Conservation (phyloP, 2,329 filamentous ascomycete species). For the Diplodia intermedia region DNA sequence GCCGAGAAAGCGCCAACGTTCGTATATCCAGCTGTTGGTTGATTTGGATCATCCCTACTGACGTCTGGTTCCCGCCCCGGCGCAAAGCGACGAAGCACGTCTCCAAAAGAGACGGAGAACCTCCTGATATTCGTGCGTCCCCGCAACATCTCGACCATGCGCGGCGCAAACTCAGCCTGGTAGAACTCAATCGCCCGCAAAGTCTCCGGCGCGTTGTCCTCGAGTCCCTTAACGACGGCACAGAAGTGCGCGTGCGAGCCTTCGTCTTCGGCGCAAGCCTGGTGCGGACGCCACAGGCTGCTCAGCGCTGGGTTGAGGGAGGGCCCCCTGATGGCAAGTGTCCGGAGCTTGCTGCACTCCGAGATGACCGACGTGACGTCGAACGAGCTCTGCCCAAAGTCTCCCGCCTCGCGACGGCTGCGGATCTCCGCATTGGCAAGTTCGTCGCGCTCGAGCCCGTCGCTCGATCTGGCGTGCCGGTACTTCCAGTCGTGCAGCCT, state of each 20-base stretch:
- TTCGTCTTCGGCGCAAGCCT: constrained; percentile 10
- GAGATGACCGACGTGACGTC: constrained; percentile 17
- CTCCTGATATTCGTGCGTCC: constrained; percentile 1
- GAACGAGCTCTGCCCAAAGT: background rate
- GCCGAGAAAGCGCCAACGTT: constrained; percentile 32
- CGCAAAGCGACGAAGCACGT: constrained; percentile 12
- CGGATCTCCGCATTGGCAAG: background rate
- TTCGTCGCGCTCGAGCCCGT: too few species aligned
- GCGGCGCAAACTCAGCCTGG: constrained; percentile 17
- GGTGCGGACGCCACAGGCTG: constrained; percentile 6
- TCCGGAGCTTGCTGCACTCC: constrained; percentile 11
- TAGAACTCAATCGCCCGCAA: constrained; percentile 16
- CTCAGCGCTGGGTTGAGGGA: constrained; percentile 12
- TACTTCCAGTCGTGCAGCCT: constrained; percentile 10
- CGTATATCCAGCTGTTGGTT: constrained; percentile 41
- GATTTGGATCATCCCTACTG: constrained; percentile 33
- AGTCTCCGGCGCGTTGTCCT: background rate
- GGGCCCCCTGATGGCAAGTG: constrained; percentile 20
- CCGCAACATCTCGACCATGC: background rate
- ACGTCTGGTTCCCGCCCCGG: constrained; percentile 33
- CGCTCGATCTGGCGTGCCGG: background rate
- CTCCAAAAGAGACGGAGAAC: constrained; percentile 15
- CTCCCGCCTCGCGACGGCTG: background rate
- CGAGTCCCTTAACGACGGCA: constrained; percentile 13
- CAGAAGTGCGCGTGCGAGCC: constrained; percentile 27